phyloP scores from a whole-genome alignment of 2,329 filamentous ascomycete genomes.

The Sphaceloma murrayae region DNA sequence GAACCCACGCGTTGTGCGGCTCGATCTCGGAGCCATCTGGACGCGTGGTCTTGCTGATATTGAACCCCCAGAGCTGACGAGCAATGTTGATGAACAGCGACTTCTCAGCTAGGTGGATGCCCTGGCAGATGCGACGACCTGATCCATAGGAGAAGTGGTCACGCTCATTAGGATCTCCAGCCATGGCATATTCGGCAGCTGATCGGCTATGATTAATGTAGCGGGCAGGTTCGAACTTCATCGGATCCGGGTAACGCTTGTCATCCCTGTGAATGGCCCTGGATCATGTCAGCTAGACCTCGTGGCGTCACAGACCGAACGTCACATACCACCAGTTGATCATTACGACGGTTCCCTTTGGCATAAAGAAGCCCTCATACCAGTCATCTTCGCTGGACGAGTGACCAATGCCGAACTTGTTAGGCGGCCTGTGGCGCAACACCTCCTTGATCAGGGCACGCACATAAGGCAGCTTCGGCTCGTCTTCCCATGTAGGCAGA shows the following conservation, averaged over 20 bases:
- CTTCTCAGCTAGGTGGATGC: constrained; percentile 31
- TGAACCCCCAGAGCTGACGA: constrained; percentile 30
- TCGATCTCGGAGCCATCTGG: constrained; percentile 24
- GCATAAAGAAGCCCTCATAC: constrained; percentile 32
- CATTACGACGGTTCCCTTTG: constrained; percentile 27
- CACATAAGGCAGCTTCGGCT: constrained; percentile 42
- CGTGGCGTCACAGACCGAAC: neutral
- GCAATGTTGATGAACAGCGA: constrained; percentile 31
- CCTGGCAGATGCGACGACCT: constrained; percentile 30
- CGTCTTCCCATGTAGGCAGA: constrained; percentile 24
- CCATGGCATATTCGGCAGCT: constrained; percentile 28
- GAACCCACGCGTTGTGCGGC: constrained; percentile 17
- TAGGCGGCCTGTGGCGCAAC: constrained; percentile 46
- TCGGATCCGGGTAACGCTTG: constrained; percentile 23
- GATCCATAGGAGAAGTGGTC: constrained; percentile 32
- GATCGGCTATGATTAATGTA: constrained; percentile 21
- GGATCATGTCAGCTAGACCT: constrained; percentile 18
- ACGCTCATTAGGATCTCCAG: constrained; percentile 26
- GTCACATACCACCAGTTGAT: constrained; percentile 28
- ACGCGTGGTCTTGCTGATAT: constrained; percentile 25
- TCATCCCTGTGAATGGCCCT: constrained; percentile 28
- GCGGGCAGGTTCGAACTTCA: constrained; percentile 26
- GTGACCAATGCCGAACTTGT: constrained; percentile 33
- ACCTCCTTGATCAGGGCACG: constrained; percentile 50
- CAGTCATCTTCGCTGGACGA: constrained; percentile 30